Base-by-base conservation (phyloP, 352 stramenopile species). In the Globisporangium camurandrum region DNA sequence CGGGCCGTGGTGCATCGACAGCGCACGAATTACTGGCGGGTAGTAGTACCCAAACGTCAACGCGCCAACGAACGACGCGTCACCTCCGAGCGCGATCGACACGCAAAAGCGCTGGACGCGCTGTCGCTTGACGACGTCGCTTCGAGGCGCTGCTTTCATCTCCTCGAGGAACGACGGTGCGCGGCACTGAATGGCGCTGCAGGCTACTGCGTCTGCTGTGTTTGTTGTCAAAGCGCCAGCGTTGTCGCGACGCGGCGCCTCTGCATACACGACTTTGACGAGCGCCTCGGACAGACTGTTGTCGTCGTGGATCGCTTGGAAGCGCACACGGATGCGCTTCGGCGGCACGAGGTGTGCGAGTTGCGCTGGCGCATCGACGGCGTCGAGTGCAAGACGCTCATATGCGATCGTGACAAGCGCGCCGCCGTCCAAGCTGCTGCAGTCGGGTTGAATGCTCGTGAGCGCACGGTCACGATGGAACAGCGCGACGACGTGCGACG, bases 1-100 rank as follows among this genome's bases (percentile, higher is more conserved):
- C 5, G 80, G 80, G 0, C 80, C 80, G 40, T 88, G 80, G 39
- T 91, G 80, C n/a, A 75, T 61, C 1, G 69, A 78, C 23, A 91
- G 66, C 0, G 69, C 75, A 24, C 66, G 62, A 26, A 91, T 86
- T 0, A 83, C 58, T 3, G 72, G 69, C 4, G 77, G 75, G 17
- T 73, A 76, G 42, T 80, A 84, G 34, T 63, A 81, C 0, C 65
- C 65, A 43, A 88, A 86, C 4, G 53, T 49, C 2, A 86, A 40
- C 1, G 58, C 54, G 0, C 72, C 74, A 12, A 75, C 67, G 42
- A 79, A 86, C n/a, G n/a, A n/a, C 6, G 33, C 30, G 16, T 85
- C 72, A 4, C 60, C 59, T 7, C 63, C 67, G 5, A 85, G 58
- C 22, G 71, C 59, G 1, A 87, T 28, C 0, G 60, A 65, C 0